phyloP scores from a whole-genome alignment of 371 early-diverging fungal species.

The Basidiobolus heterosporus region DNA sequence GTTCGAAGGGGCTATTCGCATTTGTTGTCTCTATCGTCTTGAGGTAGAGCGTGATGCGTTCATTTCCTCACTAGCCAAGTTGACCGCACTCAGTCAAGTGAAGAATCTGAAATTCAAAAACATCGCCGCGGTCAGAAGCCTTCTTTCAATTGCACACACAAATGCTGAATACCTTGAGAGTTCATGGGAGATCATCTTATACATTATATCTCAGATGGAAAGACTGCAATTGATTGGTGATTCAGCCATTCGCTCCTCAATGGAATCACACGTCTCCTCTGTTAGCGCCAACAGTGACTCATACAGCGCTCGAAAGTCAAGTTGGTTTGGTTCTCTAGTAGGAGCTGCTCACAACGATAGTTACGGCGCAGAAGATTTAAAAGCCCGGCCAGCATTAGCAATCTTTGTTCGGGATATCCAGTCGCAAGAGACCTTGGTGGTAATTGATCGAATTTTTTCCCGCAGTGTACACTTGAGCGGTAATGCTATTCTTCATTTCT shows the following conservation, averaged over 20 bases:
- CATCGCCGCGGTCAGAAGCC: conserved; percentile 66
- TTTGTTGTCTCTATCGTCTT: conserved; percentile 73
- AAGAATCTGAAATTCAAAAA: conserved; percentile 74
- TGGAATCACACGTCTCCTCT: conserved; percentile 7
- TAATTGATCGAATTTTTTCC: conserved; percentile 71
- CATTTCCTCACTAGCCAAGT: conserved; percentile 72
- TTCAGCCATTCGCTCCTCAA: conserved; percentile 13
- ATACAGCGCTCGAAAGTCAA: too few relatives aligned
- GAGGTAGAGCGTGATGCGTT: conserved; percentile 77
- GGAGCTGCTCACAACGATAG: too few relatives aligned
- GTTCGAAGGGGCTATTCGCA: conserved; percentile 60
- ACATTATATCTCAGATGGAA: conserved; percentile 78
- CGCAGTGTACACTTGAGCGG: conserved; percentile 26
- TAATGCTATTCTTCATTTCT: conserved; percentile 74
- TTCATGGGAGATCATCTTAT: conserved; percentile 76
- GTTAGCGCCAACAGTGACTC: background rate
- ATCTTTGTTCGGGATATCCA: conserved; percentile 29
- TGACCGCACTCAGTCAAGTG: conserved; percentile 63
- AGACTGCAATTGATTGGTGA: conserved; percentile 43
- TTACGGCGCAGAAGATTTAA: too few relatives aligned
- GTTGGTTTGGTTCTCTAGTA: too few relatives aligned
- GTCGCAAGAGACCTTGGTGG: conserved; percentile 51
- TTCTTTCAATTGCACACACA: conserved; percentile 66
- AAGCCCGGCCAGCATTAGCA: conserved; percentile 12
- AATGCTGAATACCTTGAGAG: conserved; percentile 71